phyloP scores from a whole-genome alignment of 768 basidiomycete genomes.

The Lentinula detonsa region DNA sequence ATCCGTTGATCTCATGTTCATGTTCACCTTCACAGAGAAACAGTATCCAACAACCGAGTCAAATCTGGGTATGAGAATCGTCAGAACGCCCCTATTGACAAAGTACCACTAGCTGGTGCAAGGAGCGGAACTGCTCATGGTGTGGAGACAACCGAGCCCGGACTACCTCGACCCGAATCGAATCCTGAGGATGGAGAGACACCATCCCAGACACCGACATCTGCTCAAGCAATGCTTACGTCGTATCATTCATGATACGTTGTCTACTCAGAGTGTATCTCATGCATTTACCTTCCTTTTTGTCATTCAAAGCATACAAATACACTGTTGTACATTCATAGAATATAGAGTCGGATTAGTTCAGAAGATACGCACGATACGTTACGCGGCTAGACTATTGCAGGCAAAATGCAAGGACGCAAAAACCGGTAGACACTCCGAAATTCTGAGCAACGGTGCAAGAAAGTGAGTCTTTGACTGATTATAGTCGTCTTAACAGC shows the following conservation, averaged over 20 bases:
- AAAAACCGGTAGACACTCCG: too few species aligned
- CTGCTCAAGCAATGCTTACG: background rate
- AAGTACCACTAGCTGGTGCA: constrained; percentile 66
- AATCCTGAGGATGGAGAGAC: constrained; percentile 38
- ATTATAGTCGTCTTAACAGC: too few species aligned
- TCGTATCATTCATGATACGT: background rate
- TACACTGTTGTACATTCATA: background rate
- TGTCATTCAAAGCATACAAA: background rate
- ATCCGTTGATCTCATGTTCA: constrained; percentile 6
- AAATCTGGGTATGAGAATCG: constrained; percentile 70
- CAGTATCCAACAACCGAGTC: constrained; percentile 76
- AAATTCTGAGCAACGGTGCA: too few species aligned
- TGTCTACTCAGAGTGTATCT: background rate
- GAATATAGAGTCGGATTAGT: background rate
- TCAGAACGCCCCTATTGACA: constrained; percentile 58
- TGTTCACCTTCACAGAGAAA: constrained; percentile 48
- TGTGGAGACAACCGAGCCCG: constrained; percentile 49
- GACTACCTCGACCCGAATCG: constrained; percentile 35
- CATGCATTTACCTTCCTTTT: background rate
- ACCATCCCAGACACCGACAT: constrained; percentile 17
- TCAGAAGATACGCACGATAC: background rate
- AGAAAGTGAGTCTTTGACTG: too few species aligned
- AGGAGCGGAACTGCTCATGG: constrained; percentile 62
- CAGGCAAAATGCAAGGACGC: too few species aligned
- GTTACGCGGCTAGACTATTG: too few species aligned